Evolutionary conservation across 306 rosid genomes (phyloP).

Genomic region (Macrotyloma uniflorum): DNA sequence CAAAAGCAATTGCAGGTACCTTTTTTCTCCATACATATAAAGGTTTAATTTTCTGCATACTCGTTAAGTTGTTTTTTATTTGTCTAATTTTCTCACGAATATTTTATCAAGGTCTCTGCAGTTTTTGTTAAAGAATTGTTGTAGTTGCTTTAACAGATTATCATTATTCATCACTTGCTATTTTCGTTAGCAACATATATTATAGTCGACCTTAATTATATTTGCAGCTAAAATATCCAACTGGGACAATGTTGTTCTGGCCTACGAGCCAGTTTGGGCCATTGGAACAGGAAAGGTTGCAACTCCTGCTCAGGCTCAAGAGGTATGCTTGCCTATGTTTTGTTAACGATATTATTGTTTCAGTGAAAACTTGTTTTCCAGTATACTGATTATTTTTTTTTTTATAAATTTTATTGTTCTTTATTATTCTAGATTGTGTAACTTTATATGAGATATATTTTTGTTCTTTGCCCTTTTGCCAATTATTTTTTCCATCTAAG

Average conservation of each 20-base stretch:
- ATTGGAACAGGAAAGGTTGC: slow-evolving; percentile 95
- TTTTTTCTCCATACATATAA: neutral
- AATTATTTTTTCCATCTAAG: neutral
- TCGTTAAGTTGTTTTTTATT: neutral
- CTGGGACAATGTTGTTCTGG: slow-evolving; percentile 78
- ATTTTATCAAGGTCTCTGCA: neutral
- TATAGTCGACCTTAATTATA: slow-evolving; percentile 9
- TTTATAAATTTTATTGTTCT: neutral
- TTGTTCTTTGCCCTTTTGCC: neutral
- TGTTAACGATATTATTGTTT: neutral
- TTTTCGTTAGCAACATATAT: neutral
- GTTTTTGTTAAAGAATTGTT: neutral
- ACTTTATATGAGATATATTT: neutral
- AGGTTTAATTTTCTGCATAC: neutral
- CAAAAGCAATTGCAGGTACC: slow-evolving; percentile 84
- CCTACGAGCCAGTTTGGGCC: slow-evolving; percentile 95
- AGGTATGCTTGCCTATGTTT: slow-evolving; percentile 52
- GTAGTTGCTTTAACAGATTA: neutral
- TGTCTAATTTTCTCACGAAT: slow-evolving; percentile 3
- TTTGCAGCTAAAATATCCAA: slow-evolving; percentile 51
- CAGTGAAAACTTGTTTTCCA: neutral
- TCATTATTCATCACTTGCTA: neutral
- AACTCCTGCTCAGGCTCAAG: slow-evolving; percentile 89
- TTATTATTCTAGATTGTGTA: neutral
- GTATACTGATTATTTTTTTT: too few relatives aligned